Conservation (phyloP, 1,139 yeast genomes). For the Debaryomycetaceae sp. region DNA sequence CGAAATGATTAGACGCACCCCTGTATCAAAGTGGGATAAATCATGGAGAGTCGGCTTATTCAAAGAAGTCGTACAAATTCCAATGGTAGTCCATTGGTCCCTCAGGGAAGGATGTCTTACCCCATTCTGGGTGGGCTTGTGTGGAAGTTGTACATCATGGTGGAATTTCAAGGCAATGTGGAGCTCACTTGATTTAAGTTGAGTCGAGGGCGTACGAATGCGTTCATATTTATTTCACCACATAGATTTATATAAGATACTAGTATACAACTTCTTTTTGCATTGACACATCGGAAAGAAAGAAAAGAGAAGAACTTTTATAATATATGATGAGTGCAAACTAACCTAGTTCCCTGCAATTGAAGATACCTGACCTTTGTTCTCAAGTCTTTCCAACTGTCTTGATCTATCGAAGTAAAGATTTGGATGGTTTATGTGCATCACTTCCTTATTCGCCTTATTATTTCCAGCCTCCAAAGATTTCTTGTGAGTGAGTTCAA, state of each 20-base stretch:
- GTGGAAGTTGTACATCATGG: constrained; percentile 48
- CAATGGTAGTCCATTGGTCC: constrained; percentile 59
- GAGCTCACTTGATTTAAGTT: constrained; percentile 32
- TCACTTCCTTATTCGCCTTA: constrained; percentile 34
- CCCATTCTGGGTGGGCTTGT: constrained; percentile 50
- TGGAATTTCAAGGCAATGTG: constrained; percentile 41
- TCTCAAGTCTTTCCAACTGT: constrained; percentile 28
- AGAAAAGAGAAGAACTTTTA: background rate
- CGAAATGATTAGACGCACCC: constrained; percentile 42
- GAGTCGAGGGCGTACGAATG: background rate
- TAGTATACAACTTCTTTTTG: background rate
- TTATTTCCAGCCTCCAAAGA: constrained; percentile 37
- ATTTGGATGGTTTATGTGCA: constrained; percentile 80
- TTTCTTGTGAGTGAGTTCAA: constrained; percentile 68
- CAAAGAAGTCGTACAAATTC: constrained; percentile 45
- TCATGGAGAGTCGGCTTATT: constrained; percentile 36
- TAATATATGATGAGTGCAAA: background rate
- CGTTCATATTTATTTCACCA: background rate
- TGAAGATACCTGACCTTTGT: constrained; percentile 3
- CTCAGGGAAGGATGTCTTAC: constrained; percentile 50
- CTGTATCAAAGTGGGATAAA: constrained; percentile 33
- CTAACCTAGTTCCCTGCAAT: background rate
- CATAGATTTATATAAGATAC: background rate
- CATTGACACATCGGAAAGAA: background rate
- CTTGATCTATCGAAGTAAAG: constrained; percentile 78